Base-by-base conservation (phyloP, 202 grass and related monocot species). In the Zizania palustris region DNA sequence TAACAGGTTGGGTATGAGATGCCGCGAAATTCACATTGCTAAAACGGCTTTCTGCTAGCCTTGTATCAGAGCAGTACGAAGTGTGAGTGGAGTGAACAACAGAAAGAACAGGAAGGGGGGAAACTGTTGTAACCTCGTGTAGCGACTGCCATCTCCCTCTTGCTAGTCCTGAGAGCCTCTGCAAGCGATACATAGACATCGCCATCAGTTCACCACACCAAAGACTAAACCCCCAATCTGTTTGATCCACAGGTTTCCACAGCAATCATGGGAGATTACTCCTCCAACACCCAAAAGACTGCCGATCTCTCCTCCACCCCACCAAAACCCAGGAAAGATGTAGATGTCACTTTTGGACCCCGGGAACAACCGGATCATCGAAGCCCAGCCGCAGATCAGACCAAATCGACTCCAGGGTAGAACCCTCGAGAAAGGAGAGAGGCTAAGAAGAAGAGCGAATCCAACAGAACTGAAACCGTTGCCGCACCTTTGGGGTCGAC, bases 131-230 rank as follows among this genome's bases (percentile, higher is more conserved):
- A 59, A 99, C 96, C 90, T 84, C 96, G 73, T 20, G 90, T 99
- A 55, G 96, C 89, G 4, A 91, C 96, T 11, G 78, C 72, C 92
- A 96, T 99, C 63, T 99, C 96, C 56, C 92, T 86, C 70, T 99
- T 99, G 88, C 96, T 99, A 4, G 92, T 96, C 90, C 96, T 84
- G 60, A 99, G 87, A 76, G 92, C 85, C 78, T 99, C 96, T 99
- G 87, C 64, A 86, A 60, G 33, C 13, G 45, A 63, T 12, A 79
- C 12, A 28, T 9, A 49, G 39, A 60, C 57, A 87, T 22, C 42
- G 57, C 9, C 64, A 66, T 73, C 7, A 60, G 50, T 70, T 54
- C 8, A 65, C 11, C 20, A 62, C 37, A 11, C 56, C 57, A 50
- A 71, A 42, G n/a, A 55, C 51, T 55, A 9, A 18, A 55, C 16